Evolutionary conservation across 345 rosid species (phyloP).

Genomic region (Sonneratia alba): DNA sequence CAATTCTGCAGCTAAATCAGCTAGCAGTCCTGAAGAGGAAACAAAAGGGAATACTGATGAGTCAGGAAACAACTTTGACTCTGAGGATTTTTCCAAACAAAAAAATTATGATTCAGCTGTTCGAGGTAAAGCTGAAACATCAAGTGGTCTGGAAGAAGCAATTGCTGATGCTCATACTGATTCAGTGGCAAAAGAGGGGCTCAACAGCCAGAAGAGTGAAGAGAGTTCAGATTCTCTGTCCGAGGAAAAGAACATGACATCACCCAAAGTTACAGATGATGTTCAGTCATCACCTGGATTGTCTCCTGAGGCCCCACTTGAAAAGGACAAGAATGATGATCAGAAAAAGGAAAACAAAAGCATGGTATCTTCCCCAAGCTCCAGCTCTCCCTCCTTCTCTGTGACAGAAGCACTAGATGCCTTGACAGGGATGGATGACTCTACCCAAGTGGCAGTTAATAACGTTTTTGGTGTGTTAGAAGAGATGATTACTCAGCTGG

Average conservation of each 20-base stretch:
- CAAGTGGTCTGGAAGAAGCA: conserved; percentile 23
- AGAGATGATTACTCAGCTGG: conserved; percentile 67
- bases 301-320: conserved; percentile 42
- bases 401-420: conserved; percentile 82
- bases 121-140: conserved; percentile 27
- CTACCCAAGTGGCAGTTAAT: conserved; percentile 93
- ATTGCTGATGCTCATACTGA: conserved; percentile 23
- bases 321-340: conserved; percentile 39
- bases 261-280: conserved; percentile 27
- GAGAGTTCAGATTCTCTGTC: conserved; percentile 32
- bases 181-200: conserved; percentile 27
- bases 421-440: conserved; percentile 84
- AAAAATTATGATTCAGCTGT: conserved; percentile 21
- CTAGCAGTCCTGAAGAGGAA: conserved; percentile 24
- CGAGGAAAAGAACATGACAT: conserved; percentile 35
- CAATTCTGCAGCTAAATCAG: conserved; percentile 26
- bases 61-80: conserved; percentile 26
- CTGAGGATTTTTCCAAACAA: conserved; percentile 27
- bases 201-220: conserved; percentile 24
- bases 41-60: conserved; percentile 31
- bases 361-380: conserved; percentile 35
- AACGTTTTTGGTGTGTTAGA: conserved; percentile 92
- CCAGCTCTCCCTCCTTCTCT: conserved; percentile 33
- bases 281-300: conserved; percentile 25
- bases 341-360: conserved; percentile 43